Conservation (phyloP, 345 rosid species). For the Balakata baccata region DNA sequence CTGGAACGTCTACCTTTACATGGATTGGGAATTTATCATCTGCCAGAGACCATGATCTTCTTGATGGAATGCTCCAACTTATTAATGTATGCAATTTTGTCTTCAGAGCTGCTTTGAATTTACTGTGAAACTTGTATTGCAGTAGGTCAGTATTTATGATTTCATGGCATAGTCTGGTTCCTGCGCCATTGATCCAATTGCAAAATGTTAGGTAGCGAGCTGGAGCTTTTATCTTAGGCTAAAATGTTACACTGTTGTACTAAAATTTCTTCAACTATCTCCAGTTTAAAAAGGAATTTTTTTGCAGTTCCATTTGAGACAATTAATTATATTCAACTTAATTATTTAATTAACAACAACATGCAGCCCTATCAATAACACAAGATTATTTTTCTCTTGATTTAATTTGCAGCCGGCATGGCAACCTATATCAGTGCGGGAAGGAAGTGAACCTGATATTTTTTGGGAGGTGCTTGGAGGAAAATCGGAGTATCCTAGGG, state of each 20-base stretch:
- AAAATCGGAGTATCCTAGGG: slow-evolving; percentile 67
- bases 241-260: not conserved
- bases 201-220: too few relatives aligned
- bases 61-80: slow-evolving; percentile 68
- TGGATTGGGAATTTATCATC: slow-evolving; percentile 84
- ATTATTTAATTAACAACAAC: not conserved
- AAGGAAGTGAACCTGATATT: slow-evolving; percentile 72
- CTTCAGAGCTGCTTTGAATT: not conserved
- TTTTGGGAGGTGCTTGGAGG: slow-evolving; percentile 87
- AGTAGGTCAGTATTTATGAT: not conserved
- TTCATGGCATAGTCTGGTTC: not conserved
- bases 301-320: not conserved
- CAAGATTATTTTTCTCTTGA: slow-evolving; percentile 4
- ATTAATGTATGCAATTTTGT: slow-evolving; percentile 53
- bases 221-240: not conserved
- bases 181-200: too few relatives aligned
- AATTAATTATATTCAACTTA: not conserved
- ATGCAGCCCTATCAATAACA: not conserved
- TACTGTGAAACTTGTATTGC: not conserved
- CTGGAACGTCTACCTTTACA: slow-evolving; percentile 51
- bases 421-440: slow-evolving; percentile 70
- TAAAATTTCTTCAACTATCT: not conserved
- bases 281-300: not conserved
- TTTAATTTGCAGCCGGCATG: slow-evolving; percentile 54
- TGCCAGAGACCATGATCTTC: slow-evolving; percentile 56